Base-by-base conservation (phyloP, 257 asterid genomes). In the Salvia rosmarinus region DNA sequence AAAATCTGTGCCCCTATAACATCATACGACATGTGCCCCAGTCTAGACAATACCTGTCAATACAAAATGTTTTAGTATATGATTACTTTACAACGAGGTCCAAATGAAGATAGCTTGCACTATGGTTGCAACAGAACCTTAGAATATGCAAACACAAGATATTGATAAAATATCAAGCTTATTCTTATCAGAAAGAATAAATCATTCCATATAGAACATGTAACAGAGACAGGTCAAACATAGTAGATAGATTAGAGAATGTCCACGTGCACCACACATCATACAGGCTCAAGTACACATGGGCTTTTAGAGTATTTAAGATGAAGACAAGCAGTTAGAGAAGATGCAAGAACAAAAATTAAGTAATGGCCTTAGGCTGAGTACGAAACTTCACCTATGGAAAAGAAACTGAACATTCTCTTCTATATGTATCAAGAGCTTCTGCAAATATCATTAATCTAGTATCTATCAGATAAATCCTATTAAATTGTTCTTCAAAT, bases 11-110 rank as follows among this genome's bases (percentile, higher is more conserved):
- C 87, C 77, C 96, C 97, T 10, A 91, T 83, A 72, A 89, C 86
- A 79, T 91, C 89, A 84, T 94, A 94, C 10, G 96, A 91, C 96
- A 91, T 91, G 72, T 88, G 90, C 34, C 99, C 99, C 92, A 94
- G 80, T 80, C 99, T 87, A 40, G 99, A 94, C 64, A 91, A 68
- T 40, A 89, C 87, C 99, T 94, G 94, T 54, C n/a, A 39, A 65
- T 55, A 35, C 49, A 40, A 77, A 77, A 71, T 49, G 55, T 43
- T 56, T 19, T 37, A 59, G 73, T 40, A 13, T 54, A 56, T 68
- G 61, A 68, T 47, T 54, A 57, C 59, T 71, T 35, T 9, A 49
- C 46, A 58, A n/a, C 28, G 37, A 70, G 75, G 63, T 55, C 50
- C 60, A 50, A 21, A 28, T 9, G 71, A 73, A 57, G 54, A 10